Percentiles rank a stretch among this genome's conserved stretches.
phyloP scores from a whole-genome alignment of 306 rosid genomes.

The Luffa acutangula region DNA sequence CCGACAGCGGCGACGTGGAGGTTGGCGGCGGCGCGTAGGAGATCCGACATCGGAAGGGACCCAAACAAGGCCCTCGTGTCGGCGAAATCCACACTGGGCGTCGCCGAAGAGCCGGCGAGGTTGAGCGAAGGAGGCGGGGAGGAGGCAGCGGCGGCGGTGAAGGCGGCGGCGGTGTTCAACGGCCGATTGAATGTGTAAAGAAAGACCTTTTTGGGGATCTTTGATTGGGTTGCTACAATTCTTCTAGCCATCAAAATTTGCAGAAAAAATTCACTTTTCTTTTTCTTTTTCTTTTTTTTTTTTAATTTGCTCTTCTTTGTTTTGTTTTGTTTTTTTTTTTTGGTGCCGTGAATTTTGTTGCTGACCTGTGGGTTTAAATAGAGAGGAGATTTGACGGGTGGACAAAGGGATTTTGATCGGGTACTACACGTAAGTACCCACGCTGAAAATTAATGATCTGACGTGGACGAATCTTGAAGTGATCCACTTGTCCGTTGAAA shows the following conservation, averaged over 20 bases:
- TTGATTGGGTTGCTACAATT: slow-evolving; percentile 25
- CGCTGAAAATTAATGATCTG: neutral
- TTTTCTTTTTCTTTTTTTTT: neutral
- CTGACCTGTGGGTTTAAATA: slow-evolving; percentile 1
- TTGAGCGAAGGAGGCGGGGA: slow-evolving; percentile 14
- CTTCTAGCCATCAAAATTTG: neutral
- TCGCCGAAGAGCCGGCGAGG: neutral
- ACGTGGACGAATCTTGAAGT: neutral
- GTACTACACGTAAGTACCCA: neutral
- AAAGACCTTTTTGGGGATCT: slow-evolving; percentile 33
- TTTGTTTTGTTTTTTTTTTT: neutral
- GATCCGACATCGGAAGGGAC: slow-evolving; percentile 27
- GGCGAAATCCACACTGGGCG: slow-evolving; percentile 20
- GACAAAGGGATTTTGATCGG: neutral
- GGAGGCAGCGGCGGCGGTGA: slow-evolving; percentile 20
- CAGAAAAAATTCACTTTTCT: neutral
- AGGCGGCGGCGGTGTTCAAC: slow-evolving; percentile 24
- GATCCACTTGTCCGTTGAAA: neutral
- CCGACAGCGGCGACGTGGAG: slow-evolving; percentile 62
- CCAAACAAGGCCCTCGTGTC: slow-evolving; percentile 43
- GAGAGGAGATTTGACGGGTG: neutral
- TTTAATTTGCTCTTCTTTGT: neutral
- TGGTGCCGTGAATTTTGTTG: neutral
- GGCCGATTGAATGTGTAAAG: slow-evolving; percentile 33
- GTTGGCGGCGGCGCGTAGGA: slow-evolving; percentile 47